These are phyloP conservation scores for Echinochloa phyllopogon DNA, from an alignment of 176 grass and related monocot species.

Conservation along the genomic window DNA sequence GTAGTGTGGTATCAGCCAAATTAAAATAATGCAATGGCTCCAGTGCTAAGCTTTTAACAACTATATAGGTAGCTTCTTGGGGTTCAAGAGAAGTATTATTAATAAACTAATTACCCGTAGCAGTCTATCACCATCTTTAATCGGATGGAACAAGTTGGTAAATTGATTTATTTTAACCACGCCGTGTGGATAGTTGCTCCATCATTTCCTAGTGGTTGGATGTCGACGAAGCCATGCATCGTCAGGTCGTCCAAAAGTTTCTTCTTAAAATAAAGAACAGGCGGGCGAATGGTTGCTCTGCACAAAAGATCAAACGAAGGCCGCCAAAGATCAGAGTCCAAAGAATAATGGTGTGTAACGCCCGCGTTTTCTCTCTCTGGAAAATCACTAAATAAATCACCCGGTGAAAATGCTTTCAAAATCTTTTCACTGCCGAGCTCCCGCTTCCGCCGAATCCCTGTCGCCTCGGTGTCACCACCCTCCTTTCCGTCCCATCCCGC, in stretches of 20 bases:
- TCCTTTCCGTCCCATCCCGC: too few relatives aligned
- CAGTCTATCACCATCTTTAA: background rate
- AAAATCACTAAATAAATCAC: too few relatives aligned
- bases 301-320: constrained; percentile 7
- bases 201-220: background rate
- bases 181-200: background rate
- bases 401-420: too few relatives aligned
- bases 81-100: background rate
- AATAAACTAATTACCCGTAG: background rate
- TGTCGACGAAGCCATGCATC: background rate
- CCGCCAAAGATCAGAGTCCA: constrained; percentile 22
- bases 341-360: constrained; percentile 20
- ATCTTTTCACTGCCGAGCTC: too few relatives aligned
- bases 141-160: background rate
- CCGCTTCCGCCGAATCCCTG: too few relatives aligned
- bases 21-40: background rate
- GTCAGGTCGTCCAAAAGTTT: background rate
- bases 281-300: background rate
- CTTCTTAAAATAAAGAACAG: background rate
- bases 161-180: background rate
- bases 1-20: background rate
- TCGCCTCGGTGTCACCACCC: too few relatives aligned
- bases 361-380: too few relatives aligned
- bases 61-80: background rate
- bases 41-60: background rate